Evolutionary conservation across 1,284 basidiomycete genomes (phyloP).

Genomic region (Marasmius fiardii): DNA sequence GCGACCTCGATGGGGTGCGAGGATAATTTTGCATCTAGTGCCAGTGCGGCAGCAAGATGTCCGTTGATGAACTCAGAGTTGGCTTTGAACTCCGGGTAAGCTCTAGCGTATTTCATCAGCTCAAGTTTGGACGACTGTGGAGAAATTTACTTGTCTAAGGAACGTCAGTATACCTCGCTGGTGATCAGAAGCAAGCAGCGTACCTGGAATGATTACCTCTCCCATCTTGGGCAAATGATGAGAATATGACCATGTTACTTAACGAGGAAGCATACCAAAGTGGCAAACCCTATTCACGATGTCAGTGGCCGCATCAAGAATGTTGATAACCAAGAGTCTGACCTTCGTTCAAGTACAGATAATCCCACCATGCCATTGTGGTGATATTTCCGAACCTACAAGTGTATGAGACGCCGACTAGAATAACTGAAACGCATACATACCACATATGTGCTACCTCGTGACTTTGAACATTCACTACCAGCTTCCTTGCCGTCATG

Average conservation of each 20-base stretch:
- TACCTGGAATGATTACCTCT: constrained; percentile 87
- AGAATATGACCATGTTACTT: constrained; percentile 2
- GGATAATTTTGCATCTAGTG: constrained; percentile 85
- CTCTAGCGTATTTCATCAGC: constrained; percentile 34
- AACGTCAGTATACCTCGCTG: constrained; percentile 4
- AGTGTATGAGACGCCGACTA: constrained; percentile 1
- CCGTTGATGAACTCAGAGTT: constrained; percentile 66
- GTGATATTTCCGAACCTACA: constrained; percentile 86
- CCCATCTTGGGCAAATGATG: constrained; percentile 58
- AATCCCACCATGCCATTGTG: constrained; percentile 95
- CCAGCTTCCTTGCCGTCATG: constrained; percentile 74
- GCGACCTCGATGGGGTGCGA: constrained; percentile 96
- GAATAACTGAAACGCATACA: constrained; percentile 23
- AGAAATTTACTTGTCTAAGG: constrained; percentile 42
- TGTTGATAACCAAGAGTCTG: constrained; percentile 8
- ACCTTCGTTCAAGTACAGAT: constrained; percentile 84
- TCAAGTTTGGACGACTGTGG: background rate
- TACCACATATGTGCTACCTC: constrained; percentile 86
- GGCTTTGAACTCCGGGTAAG: constrained; percentile 78
- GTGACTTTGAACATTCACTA: constrained; percentile 80
- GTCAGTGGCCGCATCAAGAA: constrained; percentile 14
- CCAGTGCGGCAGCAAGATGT: constrained; percentile 67
- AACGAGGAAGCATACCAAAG: constrained; percentile 47
- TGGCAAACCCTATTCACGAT: constrained; percentile 74
- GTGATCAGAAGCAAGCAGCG: constrained; percentile 21